Evolutionary conservation across 1,139 yeast species (phyloP), one percentile per base, ranked within the genome.

Genomic region (Blastobotrys niveus): DNA sequence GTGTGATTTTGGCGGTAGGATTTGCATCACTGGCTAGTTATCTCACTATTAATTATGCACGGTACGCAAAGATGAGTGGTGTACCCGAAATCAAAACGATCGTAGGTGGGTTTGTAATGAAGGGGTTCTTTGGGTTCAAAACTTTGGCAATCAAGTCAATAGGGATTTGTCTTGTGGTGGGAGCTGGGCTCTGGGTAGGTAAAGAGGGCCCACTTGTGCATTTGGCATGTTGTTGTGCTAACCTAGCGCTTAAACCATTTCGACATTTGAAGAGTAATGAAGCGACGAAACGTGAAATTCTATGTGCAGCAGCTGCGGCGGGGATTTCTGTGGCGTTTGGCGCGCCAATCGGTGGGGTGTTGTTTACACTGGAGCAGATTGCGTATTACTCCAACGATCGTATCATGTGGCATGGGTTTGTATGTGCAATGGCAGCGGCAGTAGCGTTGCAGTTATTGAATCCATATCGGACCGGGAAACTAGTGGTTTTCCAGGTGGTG

Each of bases 131-230:
- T 42, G 74, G 79, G 2, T 48, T 68, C 8, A 58, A 59, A 18
- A 71, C 82, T 1, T 65, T 82, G 14, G 31, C 73, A 1, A 65
- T 68, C 49, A 82, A 82, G 55, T 66, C 72, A 2, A 41, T 68
- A 2, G 82, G 87, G 20, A 64, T 83, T 48, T 65, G 80, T 30
- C 65, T 82, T 40, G 81, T 80, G 32, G 83, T 86, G 12, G 80
- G 94, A 19, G 78, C 93, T 1, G 96, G 96, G 0, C 61, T 89
- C 2, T 86, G 95, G 84, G 73, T 87, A 5, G 96, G 97, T 9
- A 84, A 83, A 59, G 97, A 89, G 58, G 97, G 96, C 1, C 97
- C 97, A 0, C 69, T 91, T 47, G 95, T 87, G 25, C 96, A 88
- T 63, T 79, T 88, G 7, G 79, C 94, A 0, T 80, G 89, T 50